Percentiles rank a stretch among this genome's conserved stretches.
These are phyloP conservation scores for Penicillium nordicum DNA, from an alignment of 2,329 filamentous ascomycete species.

Conservation along the genomic window DNA sequence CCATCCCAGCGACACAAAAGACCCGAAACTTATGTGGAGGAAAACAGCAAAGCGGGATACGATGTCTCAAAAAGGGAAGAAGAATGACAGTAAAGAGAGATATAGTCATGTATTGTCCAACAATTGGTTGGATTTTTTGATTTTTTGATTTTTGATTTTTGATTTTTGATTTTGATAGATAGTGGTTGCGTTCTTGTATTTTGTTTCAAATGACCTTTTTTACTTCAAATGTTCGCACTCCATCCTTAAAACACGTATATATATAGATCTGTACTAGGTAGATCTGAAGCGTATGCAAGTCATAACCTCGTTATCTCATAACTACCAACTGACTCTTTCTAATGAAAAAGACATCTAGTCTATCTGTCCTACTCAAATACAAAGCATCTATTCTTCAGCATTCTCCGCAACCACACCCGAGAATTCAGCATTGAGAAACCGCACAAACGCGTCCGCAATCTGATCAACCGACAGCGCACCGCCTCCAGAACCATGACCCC, in stretches of 20 bases:
- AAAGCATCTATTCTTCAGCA: constrained; percentile 3
- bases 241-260: neutral
- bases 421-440: constrained; percentile 46
- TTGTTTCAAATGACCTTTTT: neutral
- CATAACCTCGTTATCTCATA: constrained; percentile 8
- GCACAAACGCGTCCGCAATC: constrained; percentile 45
- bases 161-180: neutral
- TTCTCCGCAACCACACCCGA: constrained; percentile 26
- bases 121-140: neutral
- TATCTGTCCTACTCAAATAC: neutral
- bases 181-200: neutral
- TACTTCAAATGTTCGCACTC: neutral
- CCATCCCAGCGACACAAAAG: neutral
- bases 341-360: neutral
- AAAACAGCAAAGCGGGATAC: constrained; percentile 1
- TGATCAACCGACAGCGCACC: constrained; percentile 34
- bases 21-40: constrained; percentile 5
- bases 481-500: constrained; percentile 35
- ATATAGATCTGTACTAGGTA: neutral
- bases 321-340: neutral
- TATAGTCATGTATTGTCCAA: neutral
- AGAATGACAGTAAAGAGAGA: constrained; percentile 2
- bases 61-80: constrained; percentile 5
- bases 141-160: neutral
- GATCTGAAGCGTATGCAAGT: neutral